phyloP scores from a whole-genome alignment of 768 basidiomycete species.

The Boletus rubescentipes region DNA sequence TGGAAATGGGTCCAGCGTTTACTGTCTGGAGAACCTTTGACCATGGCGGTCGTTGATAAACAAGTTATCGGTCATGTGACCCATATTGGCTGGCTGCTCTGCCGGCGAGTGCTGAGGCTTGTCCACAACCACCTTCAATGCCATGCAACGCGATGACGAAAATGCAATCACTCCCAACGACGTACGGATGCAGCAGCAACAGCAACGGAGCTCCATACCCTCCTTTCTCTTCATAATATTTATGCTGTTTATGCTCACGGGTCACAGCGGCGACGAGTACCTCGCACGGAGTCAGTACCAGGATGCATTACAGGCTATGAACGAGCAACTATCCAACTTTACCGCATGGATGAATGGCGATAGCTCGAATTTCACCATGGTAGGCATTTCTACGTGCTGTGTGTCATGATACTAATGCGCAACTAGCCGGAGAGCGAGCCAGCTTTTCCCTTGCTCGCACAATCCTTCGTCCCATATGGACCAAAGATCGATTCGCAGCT shows the following conservation, averaged over 20 bases:
- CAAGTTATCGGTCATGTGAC: conserved; percentile 31
- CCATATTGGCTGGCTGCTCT: too few species aligned
- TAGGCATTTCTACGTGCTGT: conserved; percentile 32
- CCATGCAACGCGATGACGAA: conserved; percentile 34
- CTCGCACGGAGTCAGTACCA: conserved; percentile 63
- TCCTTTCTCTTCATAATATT: conserved; percentile 74
- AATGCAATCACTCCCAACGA: conserved; percentile 11
- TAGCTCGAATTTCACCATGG: conserved; percentile 62
- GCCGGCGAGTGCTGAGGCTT: too few species aligned
- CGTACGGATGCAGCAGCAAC: conserved; percentile 28
- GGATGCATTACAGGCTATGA: conserved; percentile 57
- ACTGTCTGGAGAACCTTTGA: conserved; percentile 31
- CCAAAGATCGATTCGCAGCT: conserved; percentile 41
- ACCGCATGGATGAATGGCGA: conserved; percentile 75
- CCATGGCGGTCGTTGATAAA: conserved; percentile 10
- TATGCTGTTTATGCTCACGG: conserved; percentile 77
- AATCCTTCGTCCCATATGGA: conserved; percentile 47
- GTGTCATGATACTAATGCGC: conserved; percentile 1
- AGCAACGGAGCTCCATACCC: conserved; percentile 61
- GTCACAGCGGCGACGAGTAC: conserved; percentile 68
- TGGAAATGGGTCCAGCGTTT: conserved; percentile 54
- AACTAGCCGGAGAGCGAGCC: conserved; percentile 49
- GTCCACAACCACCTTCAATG: conserved; percentile 5
- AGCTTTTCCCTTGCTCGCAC: conserved; percentile 46
- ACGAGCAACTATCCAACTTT: conserved; percentile 67